Evolutionary conservation across 2,329 filamentous ascomycete genomes (phyloP).

Genomic region (Exophiala sp.): DNA sequence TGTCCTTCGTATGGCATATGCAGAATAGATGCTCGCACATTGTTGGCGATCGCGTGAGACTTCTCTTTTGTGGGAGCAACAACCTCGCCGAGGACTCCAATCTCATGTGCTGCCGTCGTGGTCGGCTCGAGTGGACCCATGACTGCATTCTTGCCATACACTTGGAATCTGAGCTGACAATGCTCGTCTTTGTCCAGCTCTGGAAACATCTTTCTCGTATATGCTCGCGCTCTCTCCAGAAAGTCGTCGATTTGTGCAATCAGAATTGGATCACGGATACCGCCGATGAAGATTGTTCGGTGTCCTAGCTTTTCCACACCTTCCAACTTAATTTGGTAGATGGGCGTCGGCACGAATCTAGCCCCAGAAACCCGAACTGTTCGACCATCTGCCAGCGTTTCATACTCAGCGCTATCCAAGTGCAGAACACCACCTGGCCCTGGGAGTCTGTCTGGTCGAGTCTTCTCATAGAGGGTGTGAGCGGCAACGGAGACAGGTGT

Average conservation of each 20-base stretch:
- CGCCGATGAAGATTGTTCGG: constrained; percentile 47
- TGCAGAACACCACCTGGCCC: constrained; percentile 49
- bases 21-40: constrained; percentile 38
- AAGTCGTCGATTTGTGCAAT: constrained; percentile 41
- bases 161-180: background rate
- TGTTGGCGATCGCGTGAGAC: constrained; percentile 42
- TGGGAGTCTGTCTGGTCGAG: constrained; percentile 45
- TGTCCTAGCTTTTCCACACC: constrained; percentile 43
- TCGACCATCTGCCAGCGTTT: constrained; percentile 37
- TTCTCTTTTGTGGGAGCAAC: constrained; percentile 45
- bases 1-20: constrained; percentile 50
- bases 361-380: constrained; percentile 46
- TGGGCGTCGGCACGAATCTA: constrained; percentile 50
- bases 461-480: constrained; percentile 54
- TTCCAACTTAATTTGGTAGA: constrained; percentile 51
- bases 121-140: constrained; percentile 31
- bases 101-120: background rate
- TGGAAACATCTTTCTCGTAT: constrained; percentile 33
- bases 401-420: constrained; percentile 40
- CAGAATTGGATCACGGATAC: constrained; percentile 46
- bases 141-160: constrained; percentile 24
- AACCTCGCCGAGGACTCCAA: constrained; percentile 40
- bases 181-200: background rate
- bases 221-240: constrained; percentile 42
- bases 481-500: constrained; percentile 49